phyloP scores from a whole-genome alignment of 371 early-diverging fungal species.

The Haplosporangium sp. region DNA sequence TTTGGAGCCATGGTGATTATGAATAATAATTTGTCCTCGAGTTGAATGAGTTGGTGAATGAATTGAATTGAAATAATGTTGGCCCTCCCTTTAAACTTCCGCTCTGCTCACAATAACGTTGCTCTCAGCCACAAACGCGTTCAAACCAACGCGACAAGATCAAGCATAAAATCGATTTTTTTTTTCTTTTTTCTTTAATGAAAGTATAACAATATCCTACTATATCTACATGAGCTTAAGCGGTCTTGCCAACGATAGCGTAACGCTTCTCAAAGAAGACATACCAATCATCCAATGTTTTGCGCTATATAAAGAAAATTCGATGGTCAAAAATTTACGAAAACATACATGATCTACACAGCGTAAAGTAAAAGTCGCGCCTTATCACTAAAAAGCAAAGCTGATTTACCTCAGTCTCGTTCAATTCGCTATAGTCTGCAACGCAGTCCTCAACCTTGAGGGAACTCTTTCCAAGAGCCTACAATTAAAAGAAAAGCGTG shows the following conservation, averaged over 20 bases:
- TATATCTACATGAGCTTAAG: not conserved
- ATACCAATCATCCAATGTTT: slow-evolving; percentile 84
- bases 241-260: slow-evolving; percentile 73
- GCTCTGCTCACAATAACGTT: not conserved
- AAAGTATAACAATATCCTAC: not conserved
- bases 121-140: slow-evolving; percentile 5
- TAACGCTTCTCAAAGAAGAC: slow-evolving; percentile 82
- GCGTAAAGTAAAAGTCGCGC: no score
- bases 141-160: not conserved
- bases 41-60: not conserved
- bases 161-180: not conserved
- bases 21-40: not conserved
- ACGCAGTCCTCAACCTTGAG: slow-evolving; percentile 81
- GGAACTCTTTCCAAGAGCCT: slow-evolving; percentile 84
- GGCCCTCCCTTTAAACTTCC: no score
- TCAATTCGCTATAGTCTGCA: slow-evolving; percentile 74
- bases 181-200: not conserved
- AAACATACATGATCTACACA: no score
- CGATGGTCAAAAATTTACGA: not conserved
- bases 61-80: not conserved
- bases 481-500: not conserved
- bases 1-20: slow-evolving; percentile 31
- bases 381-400: not conserved
- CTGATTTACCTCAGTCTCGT: slow-evolving; percentile 72
- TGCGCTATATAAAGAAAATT: slow-evolving; percentile 53